Conservation (phyloP, 139 green algal genomes). For the Zygnema circumcarinatum region DNA sequence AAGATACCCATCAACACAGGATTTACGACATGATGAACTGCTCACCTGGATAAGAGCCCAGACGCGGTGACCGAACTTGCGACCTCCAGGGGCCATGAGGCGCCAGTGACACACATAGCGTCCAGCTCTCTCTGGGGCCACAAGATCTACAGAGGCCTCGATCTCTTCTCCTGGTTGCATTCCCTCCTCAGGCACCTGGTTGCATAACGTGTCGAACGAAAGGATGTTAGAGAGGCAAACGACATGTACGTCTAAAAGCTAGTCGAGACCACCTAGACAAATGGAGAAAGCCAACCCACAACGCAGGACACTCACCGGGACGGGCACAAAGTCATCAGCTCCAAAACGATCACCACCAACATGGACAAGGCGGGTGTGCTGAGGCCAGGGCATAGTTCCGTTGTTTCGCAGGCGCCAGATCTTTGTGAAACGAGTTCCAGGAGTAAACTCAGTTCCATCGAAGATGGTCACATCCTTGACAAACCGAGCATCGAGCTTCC, state of each 20-base stretch:
- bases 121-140: slow-evolving; percentile 35
- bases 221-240: too few relatives aligned
- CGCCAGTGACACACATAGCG: slow-evolving; percentile 58
- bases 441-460: slow-evolving; percentile 52
- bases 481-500: slow-evolving; percentile 61
- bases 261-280: slow-evolving; percentile 23
- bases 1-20: too few relatives aligned
- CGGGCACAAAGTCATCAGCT: neutral
- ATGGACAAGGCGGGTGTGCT: slow-evolving; percentile 23
- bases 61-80: slow-evolving; percentile 60
- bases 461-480: slow-evolving; percentile 57
- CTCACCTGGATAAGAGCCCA: slow-evolving; percentile 57
- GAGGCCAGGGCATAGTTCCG: slow-evolving; percentile 39
- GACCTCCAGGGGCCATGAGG: slow-evolving; percentile 31
- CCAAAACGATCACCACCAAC: slow-evolving; percentile 8
- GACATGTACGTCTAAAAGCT: neutral
- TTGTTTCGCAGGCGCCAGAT: slow-evolving; percentile 61
- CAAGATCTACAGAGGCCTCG: slow-evolving; percentile 57
- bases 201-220: neutral
- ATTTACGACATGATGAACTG: too few relatives aligned
- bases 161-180: slow-evolving; percentile 53
- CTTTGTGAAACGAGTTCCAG: slow-evolving; percentile 52
- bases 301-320: neutral
- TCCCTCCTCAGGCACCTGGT: slow-evolving; percentile 40
- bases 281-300: neutral